phyloP scores from a whole-genome alignment of 208 protist genomes.

The Borovskyia barvae region DNA sequence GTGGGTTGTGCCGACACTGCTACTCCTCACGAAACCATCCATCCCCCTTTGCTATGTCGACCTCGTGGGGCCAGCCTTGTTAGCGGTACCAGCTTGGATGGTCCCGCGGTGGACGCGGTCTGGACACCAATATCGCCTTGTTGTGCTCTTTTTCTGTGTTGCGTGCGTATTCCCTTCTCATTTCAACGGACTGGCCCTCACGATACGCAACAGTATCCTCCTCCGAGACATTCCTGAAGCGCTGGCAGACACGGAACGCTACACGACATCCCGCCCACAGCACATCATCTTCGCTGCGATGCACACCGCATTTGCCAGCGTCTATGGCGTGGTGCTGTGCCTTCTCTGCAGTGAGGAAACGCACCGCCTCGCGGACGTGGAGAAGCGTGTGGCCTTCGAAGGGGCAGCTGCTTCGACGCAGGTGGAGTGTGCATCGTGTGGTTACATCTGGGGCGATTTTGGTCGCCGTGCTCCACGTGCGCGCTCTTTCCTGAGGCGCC shows the following conservation, averaged over 20 bases:
- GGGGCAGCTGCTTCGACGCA: conserved; percentile 3
- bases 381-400: conserved; percentile 2
- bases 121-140: conserved; percentile 35
- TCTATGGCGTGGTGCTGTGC: conserved; percentile 42
- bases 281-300: conserved; percentile 35
- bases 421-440: not conserved
- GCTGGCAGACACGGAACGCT: conserved; percentile 47
- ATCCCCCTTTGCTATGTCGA: conserved; percentile 51
- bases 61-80: conserved; percentile 24
- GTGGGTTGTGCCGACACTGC: conserved; percentile 43
- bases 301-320: conserved; percentile 30
- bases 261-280: conserved; percentile 24
- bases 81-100: conserved; percentile 31
- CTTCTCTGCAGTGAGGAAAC: conserved; percentile 27
- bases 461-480: conserved; percentile 25
- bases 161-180: conserved; percentile 40
- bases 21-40: conserved; percentile 28
- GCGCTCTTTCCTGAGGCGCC: not conserved
- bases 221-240: conserved; percentile 23
- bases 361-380: not conserved
- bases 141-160: conserved; percentile 14
- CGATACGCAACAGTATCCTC: conserved; percentile 61
- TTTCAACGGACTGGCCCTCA: conserved; percentile 62
- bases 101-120: conserved; percentile 29
- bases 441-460: conserved; percentile 46